Base-by-base conservation (phyloP, 1,139 yeast species). In the Meyerozyma guilliermondii region DNA sequence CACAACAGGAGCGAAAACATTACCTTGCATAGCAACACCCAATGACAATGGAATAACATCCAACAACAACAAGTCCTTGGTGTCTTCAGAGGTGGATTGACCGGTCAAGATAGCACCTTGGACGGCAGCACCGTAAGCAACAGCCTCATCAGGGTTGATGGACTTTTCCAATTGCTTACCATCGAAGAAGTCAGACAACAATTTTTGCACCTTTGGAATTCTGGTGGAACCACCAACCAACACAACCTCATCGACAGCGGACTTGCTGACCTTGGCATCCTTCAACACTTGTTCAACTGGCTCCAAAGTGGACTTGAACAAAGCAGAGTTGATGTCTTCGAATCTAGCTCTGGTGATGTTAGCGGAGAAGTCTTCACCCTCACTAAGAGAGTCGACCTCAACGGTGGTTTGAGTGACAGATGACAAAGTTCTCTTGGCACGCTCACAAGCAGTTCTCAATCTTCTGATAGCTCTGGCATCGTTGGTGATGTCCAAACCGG, bases 1-100 rank as follows among this genome's bases (percentile, higher is more conserved):
- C 62, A 92, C 95, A 73, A 92, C 97, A 69, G 96, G 94, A 68
- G 97, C 98, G 66, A 89, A 88, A 63, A 92, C 92, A 76, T 91
- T 91, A 80, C 98, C 98, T 81, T 91, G 96, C 96, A 91, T 92
- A 76, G 97, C 98, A 71, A 92, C 97, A 87, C 98, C 98, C 68
- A 91, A 82, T 59, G 98, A 89, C 71, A 92, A 86, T 76, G 98
- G 98, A 67, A 91, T 92, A 68, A 91, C 98, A 81, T 91, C 98
- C 76, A 91, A 86, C 73, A 91, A 84, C 71, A 91, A 83, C 71
- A 91, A 83, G 79, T 91, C 97, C 80, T 91, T 87, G 75, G 98
- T 85, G 79, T 89, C 95, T 60, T 87, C 95, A 58, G 95, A 86
- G 59, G 97, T 88, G 63, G 95, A 87, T 80, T 88, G 95, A 78